Conservation (phyloP, 176 grass and related monocot genomes). For the Olyra latifolia region DNA sequence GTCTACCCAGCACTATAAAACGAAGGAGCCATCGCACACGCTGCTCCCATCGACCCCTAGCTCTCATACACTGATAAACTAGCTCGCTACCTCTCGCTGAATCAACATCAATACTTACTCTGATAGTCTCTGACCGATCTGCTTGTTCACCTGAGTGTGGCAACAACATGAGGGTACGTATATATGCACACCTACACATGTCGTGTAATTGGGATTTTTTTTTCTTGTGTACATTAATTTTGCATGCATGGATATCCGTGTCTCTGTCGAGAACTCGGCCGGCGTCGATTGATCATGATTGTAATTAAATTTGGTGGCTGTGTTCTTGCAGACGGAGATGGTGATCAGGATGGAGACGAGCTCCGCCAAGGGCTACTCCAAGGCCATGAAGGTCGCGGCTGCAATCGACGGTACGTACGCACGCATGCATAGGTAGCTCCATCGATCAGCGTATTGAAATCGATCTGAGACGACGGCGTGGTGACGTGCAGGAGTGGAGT, state of each 20-base stretch:
- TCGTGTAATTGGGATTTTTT: not conserved
- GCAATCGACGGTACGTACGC: constrained; percentile 10
- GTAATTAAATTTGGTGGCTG: not conserved
- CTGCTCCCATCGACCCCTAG: too few relatives aligned
- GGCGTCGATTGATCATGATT: not conserved
- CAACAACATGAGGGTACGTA: constrained; percentile 23
- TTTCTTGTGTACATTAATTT: not conserved
- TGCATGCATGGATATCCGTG: not conserved
- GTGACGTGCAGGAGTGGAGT: constrained; percentile 34
- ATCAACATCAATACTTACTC: not conserved
- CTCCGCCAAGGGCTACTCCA: constrained; percentile 38
- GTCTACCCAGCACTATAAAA: constrained; percentile 9
- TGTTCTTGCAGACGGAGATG: constrained; percentile 37
- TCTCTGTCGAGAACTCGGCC: not conserved
- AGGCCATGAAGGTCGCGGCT: constrained; percentile 45
- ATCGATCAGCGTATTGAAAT: not conserved
- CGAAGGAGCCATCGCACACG: too few relatives aligned
- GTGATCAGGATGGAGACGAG: constrained; percentile 28
- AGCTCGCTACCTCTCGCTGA: not conserved
- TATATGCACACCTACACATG: not conserved
- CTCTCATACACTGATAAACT: too few relatives aligned
- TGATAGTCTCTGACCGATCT: too few relatives aligned
- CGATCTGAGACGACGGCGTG: not conserved
- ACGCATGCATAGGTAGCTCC: too few relatives aligned
- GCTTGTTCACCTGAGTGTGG: not conserved